These are phyloP conservation scores for Ascochyta clinopodiicola DNA, from an alignment of 2,329 filamentous ascomycete genomes.

Conservation along the genomic window DNA sequence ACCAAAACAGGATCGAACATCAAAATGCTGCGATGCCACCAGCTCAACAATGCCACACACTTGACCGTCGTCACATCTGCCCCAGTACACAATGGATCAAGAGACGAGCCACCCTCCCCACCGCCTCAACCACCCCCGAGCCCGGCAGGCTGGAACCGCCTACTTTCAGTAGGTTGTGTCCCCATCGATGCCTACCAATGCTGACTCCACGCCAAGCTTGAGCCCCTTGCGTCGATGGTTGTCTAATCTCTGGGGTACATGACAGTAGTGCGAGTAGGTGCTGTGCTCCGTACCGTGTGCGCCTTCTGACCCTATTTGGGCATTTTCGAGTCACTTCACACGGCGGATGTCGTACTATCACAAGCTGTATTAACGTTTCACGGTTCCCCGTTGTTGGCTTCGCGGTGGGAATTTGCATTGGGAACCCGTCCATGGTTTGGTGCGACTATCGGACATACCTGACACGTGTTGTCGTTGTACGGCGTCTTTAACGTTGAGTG, in stretches of 20 bases:
- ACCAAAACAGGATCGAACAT: constrained; percentile 1
- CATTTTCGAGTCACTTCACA: neutral
- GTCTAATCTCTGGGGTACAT: constrained; percentile 16
- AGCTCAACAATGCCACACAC: neutral
- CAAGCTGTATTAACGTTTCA: neutral
- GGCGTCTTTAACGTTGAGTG: neutral
- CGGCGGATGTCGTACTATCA: neutral
- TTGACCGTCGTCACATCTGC: constrained; percentile 6
- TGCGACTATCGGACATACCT: neutral
- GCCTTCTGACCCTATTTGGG: neutral
- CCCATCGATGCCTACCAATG: constrained; percentile 6
- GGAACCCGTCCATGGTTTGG: neutral
- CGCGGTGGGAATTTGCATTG: neutral
- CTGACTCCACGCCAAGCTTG: constrained; percentile 29
- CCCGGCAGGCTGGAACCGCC: constrained; percentile 40
- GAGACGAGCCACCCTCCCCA: constrained; percentile 49
- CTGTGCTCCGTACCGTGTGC: neutral
- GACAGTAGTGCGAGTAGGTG: constrained; percentile 4
- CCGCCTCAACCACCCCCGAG: constrained; percentile 51
- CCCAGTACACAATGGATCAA: constrained; percentile 13
- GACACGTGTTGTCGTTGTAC: constrained; percentile 1
- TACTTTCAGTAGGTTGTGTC: constrained; percentile 23
- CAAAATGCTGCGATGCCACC: neutral
- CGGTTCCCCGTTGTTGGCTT: neutral
- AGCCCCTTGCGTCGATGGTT: constrained; percentile 27